Percentiles rank a stretch among this genome's conserved stretches.
phyloP scores from a whole-genome alignment of 73 alveolate genomes.

The Stentor coeruleus region DNA sequence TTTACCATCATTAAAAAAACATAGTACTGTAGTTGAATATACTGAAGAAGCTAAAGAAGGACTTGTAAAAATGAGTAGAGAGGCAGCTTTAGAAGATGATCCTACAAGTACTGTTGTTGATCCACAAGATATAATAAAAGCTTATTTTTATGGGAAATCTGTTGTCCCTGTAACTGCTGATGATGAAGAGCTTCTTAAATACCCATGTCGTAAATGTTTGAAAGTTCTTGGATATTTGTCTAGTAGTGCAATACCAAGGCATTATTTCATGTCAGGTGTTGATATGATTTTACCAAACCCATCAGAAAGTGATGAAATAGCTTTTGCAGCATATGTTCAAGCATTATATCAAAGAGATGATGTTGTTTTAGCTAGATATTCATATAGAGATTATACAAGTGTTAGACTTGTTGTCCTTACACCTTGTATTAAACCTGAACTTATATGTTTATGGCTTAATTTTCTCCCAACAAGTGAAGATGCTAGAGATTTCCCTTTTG shows the following conservation, averaged over 20 bases:
- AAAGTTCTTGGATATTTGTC: slow-evolving; percentile 87
- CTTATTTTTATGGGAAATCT: slow-evolving; percentile 85
- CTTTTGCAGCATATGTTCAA: slow-evolving; percentile 76
- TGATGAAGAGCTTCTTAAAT: slow-evolving; percentile 77
- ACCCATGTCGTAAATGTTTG: slow-evolving; percentile 61
- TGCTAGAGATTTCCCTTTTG: slow-evolving; percentile 88
- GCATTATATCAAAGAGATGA: slow-evolving; percentile 80
- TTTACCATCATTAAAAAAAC: slow-evolving; percentile 86
- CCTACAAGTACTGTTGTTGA: slow-evolving; percentile 79
- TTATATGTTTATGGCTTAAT: slow-evolving; percentile 79
- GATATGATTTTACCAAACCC: slow-evolving; percentile 81
- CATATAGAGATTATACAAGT: slow-evolving; percentile 64
- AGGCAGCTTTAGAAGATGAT: slow-evolving; percentile 76
- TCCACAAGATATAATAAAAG: slow-evolving; percentile 72
- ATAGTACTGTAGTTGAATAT: slow-evolving; percentile 66
- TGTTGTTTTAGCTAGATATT: slow-evolving; percentile 82
- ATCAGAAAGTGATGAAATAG: slow-evolving; percentile 60
- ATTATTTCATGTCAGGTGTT: slow-evolving; percentile 76
- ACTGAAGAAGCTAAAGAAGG: slow-evolving; percentile 70
- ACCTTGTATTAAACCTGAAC: slow-evolving; percentile 77
- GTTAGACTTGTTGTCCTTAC: slow-evolving; percentile 84
- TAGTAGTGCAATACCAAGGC: slow-evolving; percentile 71
- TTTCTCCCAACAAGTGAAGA: slow-evolving; percentile 92
- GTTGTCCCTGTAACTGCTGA: slow-evolving; percentile 81
- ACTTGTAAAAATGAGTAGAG: slow-evolving; percentile 59